These are phyloP conservation scores for Planoprotostelium fungivorum DNA, from an alignment of 78 protist species.

Conservation along the genomic window DNA sequence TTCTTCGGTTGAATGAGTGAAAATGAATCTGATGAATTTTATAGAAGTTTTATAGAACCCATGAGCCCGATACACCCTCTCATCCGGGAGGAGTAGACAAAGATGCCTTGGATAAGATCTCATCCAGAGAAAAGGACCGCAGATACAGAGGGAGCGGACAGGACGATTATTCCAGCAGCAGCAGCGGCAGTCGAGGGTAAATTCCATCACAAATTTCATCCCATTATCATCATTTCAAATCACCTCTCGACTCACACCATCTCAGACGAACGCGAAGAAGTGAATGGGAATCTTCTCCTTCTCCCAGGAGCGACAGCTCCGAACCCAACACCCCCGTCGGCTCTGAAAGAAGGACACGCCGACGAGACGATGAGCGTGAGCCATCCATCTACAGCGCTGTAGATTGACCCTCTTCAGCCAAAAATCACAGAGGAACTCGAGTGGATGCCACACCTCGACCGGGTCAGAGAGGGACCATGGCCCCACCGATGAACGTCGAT, in stretches of 20 bases:
- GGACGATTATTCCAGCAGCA: not conserved
- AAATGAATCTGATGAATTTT: not conserved
- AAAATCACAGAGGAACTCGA: not conserved
- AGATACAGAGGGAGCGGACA: not conserved
- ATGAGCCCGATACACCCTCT: constrained; percentile 34
- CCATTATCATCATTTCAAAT: not conserved
- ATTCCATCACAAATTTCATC: not conserved
- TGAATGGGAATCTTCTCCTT: not conserved
- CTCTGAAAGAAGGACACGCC: not conserved
- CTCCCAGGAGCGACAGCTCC: not conserved
- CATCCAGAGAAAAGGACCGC: not conserved
- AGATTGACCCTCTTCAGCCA: not conserved
- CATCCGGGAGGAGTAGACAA: constrained; percentile 37
- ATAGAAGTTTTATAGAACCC: constrained; percentile 31
- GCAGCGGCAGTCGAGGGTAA: not conserved
- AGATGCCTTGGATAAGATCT: constrained; percentile 27
- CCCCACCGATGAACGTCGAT: not conserved
- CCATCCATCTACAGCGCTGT: not conserved
- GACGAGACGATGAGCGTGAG: not conserved
- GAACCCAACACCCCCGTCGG: not conserved
- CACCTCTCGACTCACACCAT: not conserved
- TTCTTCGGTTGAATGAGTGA: no score
- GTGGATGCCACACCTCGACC: not conserved
- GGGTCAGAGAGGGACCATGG: not conserved
- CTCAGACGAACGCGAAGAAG: not conserved